A percentile compares a stretch with the other conserved stretches of the same genome.
phyloP scores from a whole-genome alignment of 805 yeast genomes.

The Yarrowia deformans region DNA sequence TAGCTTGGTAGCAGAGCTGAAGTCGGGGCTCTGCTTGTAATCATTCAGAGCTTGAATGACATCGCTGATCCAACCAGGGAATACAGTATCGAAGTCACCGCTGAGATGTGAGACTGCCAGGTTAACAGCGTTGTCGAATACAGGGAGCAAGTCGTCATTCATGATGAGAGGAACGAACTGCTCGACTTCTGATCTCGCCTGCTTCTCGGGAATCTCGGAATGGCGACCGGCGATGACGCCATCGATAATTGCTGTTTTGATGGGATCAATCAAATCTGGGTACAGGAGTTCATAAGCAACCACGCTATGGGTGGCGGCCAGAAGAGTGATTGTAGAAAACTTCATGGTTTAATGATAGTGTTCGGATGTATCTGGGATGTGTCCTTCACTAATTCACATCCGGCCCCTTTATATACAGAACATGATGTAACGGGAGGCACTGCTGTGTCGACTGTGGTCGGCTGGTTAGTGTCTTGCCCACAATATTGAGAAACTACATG shows the following conservation, averaged over 20 bases:
- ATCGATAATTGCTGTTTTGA: background rate
- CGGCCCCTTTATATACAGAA: background rate
- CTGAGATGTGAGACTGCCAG: no score
- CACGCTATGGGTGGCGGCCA: background rate
- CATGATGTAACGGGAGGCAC: background rate
- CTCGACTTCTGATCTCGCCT: background rate
- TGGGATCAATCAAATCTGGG: background rate
- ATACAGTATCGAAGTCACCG: no score
- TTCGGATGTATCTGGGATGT: no score
- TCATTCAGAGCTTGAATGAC: background rate
- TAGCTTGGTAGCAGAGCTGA: background rate
- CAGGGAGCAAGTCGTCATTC: conserved; percentile 3
- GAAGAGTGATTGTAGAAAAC: background rate
- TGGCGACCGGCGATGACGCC: background rate
- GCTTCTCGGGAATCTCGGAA: background rate
- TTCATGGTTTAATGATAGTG: conserved; percentile 6
- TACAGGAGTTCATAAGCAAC: background rate
- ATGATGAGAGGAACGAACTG: conserved; percentile 6
- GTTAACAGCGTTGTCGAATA: background rate
- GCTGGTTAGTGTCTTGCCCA: no score
- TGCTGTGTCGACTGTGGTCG: background rate
- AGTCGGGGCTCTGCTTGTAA: conserved; percentile 6
- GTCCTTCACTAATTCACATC: no score
- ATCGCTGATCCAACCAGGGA: background rate
- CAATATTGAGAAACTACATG: no score